Conservation (phyloP, 441 rosid genomes). For the Erodium texanum region DNA sequence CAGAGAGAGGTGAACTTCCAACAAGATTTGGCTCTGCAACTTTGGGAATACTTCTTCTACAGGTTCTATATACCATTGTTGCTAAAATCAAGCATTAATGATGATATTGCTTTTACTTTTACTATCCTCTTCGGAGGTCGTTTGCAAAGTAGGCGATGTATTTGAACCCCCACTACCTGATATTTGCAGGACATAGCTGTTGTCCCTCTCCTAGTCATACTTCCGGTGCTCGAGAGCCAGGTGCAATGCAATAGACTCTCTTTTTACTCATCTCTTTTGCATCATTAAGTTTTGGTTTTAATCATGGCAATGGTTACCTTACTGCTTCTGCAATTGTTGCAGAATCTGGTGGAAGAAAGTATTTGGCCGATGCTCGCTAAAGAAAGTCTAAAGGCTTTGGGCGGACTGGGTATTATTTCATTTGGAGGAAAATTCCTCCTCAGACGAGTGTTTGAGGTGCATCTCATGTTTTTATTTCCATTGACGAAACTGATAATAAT, state of each 20-base stretch:
- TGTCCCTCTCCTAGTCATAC: slow-evolving; percentile 86
- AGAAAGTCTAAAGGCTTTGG: slow-evolving; percentile 85
- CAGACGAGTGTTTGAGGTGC: slow-evolving; percentile 75
- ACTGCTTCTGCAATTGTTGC: slow-evolving; percentile 12
- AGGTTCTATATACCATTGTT: slow-evolving; percentile 36
- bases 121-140: slow-evolving; percentile 8
- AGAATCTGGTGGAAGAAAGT: slow-evolving; percentile 66
- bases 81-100: slow-evolving; percentile 3
- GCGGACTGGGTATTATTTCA: slow-evolving; percentile 83
- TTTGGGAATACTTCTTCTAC: slow-evolving; percentile 90
- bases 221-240: slow-evolving; percentile 92
- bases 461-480: slow-evolving; percentile 6
- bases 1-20: slow-evolving; percentile 98
- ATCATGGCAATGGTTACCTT: too few relatives aligned
- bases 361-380: slow-evolving; percentile 83
- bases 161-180: slow-evolving; percentile 11
- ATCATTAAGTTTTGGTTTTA: too few relatives aligned
- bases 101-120: slow-evolving; percentile 14
- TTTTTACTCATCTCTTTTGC: not conserved
- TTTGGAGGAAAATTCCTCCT: slow-evolving; percentile 80
- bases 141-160: slow-evolving; percentile 20
- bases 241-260: slow-evolving; percentile 29
- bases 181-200: slow-evolving; percentile 88
- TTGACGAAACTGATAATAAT: too few relatives aligned
- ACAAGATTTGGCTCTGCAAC: slow-evolving; percentile 98